A percentile compares a stretch with the other conserved stretches of the same genome.
Evolutionary conservation across 768 basidiomycete genomes (phyloP).

Genomic region (Tephrocybe sp.): DNA sequence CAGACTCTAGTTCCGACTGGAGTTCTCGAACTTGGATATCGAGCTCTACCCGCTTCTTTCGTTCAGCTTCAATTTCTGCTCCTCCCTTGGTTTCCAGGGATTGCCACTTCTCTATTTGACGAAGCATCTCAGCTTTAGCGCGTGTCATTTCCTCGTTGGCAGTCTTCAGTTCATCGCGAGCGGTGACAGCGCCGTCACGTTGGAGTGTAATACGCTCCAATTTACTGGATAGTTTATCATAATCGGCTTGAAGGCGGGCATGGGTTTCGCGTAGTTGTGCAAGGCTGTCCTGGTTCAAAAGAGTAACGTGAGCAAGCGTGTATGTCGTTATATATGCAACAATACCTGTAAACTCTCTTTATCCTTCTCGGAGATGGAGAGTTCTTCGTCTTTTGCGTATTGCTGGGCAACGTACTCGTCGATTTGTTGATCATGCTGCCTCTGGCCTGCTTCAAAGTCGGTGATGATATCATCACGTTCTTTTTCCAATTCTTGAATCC

Average conservation of each 20-base stretch:
- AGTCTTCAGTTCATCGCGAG: constrained; percentile 52
- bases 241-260: constrained; percentile 45
- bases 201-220: constrained; percentile 58
- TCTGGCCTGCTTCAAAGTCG: constrained; percentile 26
- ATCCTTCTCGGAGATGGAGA: constrained; percentile 38
- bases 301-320: constrained; percentile 8
- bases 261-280: constrained; percentile 46
- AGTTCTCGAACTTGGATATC: constrained; percentile 53
- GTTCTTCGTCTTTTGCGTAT: constrained; percentile 37
- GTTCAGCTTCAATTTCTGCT: constrained; percentile 50
- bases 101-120: constrained; percentile 70
- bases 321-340: neutral
- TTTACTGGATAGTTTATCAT: constrained; percentile 45
- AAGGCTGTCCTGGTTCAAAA: constrained; percentile 31
- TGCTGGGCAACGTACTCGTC: constrained; percentile 33
- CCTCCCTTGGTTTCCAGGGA: constrained; percentile 62
- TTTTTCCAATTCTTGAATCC: constrained; percentile 51
- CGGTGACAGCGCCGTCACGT: constrained; percentile 53
- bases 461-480: constrained; percentile 30
- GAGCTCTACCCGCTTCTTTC: constrained; percentile 54
- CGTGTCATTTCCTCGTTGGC: constrained; percentile 58
- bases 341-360: constrained; percentile 45
- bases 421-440: constrained; percentile 28
- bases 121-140: constrained; percentile 50
- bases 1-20: constrained; percentile 34